phyloP scores from a whole-genome alignment of 768 basidiomycete species.

The Mycena alexandri region DNA sequence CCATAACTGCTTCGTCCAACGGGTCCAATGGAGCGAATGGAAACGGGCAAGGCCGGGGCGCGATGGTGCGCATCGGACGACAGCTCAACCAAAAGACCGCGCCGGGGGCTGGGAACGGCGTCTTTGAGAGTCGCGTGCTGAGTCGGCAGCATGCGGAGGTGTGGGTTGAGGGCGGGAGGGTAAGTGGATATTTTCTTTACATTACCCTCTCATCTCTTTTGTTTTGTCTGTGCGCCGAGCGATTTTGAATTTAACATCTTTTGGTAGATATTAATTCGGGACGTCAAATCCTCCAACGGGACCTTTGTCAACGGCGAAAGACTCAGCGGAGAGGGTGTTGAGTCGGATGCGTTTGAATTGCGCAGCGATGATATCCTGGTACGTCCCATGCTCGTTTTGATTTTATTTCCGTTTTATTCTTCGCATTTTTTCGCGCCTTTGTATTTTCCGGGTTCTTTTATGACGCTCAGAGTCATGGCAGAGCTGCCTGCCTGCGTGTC shows the following conservation, averaged over 20 bases:
- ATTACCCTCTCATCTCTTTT: no score
- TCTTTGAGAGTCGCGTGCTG: conserved; percentile 54
- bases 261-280: conserved; percentile 65
- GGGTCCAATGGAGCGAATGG: no score
- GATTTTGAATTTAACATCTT: no score
- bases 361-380: conserved; percentile 66
- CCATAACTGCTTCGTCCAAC: no score
- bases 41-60: no score
- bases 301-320: conserved; percentile 78
- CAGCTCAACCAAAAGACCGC: conserved; percentile 76
- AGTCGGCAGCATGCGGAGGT: conserved; percentile 77
- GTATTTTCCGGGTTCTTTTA: no score
- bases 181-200: background rate
- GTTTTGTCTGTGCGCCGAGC: no score
- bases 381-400: conserved; percentile 36
- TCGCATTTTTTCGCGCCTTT: background rate
- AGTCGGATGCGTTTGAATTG: conserved; percentile 72
- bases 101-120: conserved; percentile 49
- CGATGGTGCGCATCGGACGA: conserved; percentile 62
- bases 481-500: no score
- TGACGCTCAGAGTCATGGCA: no score
- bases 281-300: conserved; percentile 79
- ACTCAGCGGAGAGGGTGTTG: conserved; percentile 69
- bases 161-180: conserved; percentile 60
- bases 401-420: background rate